These are phyloP conservation scores for Polytrichum commune DNA, from an alignment of 225 moss, liverwort and hornwort species.

Conservation along the genomic window DNA sequence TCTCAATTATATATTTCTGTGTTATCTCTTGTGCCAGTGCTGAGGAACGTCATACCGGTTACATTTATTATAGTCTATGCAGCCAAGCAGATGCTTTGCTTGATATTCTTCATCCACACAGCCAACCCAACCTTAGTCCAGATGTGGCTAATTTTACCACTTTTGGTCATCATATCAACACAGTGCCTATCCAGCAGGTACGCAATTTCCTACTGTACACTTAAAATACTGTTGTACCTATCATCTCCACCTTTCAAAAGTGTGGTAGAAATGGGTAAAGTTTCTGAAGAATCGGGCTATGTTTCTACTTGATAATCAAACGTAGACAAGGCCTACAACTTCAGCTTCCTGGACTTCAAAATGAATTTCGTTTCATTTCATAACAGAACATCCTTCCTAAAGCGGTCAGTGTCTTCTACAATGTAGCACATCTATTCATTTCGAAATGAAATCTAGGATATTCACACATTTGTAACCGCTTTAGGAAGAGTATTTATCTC, in stretches of 20 bases:
- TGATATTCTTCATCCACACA: not conserved
- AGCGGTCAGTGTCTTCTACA: too few relatives aligned
- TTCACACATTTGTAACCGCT: not conserved
- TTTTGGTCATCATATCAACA: conserved; percentile 1
- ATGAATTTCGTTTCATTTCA: too few relatives aligned
- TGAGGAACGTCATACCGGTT: not conserved
- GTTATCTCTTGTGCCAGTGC: conserved; percentile 4
- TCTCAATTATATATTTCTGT: too few relatives aligned
- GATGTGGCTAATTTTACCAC: conserved; percentile 1
- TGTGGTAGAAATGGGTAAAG: too few relatives aligned
- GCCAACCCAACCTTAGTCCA: not conserved
- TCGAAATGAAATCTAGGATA: not conserved
- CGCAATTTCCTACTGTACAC: not conserved
- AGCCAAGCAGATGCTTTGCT: not conserved
- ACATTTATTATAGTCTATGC: not conserved
- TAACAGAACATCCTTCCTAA: too few relatives aligned
- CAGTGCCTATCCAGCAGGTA: conserved; percentile 10
- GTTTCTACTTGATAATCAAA: too few relatives aligned
- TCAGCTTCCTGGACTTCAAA: too few relatives aligned
- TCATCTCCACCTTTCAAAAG: too few relatives aligned
- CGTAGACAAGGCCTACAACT: too few relatives aligned
- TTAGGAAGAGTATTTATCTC: not conserved
- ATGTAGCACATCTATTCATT: not conserved
- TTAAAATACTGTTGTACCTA: too few relatives aligned
- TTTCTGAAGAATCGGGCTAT: too few relatives aligned